Percentiles rank a stretch among this genome's conserved stretches.
phyloP scores from a whole-genome alignment of 2,329 filamentous ascomycete species.

The Aspergillus clavatus region DNA sequence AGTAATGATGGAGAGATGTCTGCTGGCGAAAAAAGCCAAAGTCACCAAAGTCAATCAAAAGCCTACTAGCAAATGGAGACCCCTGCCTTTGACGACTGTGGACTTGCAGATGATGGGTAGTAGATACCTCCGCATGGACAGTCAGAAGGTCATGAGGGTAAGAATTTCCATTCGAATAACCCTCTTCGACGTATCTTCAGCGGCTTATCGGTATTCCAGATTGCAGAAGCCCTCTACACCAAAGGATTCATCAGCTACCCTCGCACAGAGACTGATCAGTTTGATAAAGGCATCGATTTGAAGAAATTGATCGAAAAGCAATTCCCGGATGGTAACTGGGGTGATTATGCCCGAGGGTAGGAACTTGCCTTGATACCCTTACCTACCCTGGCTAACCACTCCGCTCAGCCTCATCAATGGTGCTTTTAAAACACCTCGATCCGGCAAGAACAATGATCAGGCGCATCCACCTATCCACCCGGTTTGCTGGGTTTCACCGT shows the following conservation, averaged over 20 bases:
- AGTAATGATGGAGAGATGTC: slow-evolving; percentile 79
- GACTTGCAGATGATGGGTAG: slow-evolving; percentile 96
- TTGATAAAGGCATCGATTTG: slow-evolving; percentile 84
- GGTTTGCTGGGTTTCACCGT: slow-evolving; percentile 70
- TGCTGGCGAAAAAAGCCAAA: slow-evolving; percentile 68
- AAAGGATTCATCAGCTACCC: slow-evolving; percentile 97
- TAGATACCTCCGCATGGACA: slow-evolving; percentile 80
- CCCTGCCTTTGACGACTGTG: slow-evolving; percentile 87
- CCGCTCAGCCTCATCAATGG: slow-evolving; percentile 60
- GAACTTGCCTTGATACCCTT: background rate
- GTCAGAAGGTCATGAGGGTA: slow-evolving; percentile 81
- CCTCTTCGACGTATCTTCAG: background rate
- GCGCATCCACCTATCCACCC: slow-evolving; percentile 97
- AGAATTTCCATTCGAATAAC: background rate
- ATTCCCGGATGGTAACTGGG: slow-evolving; percentile 70
- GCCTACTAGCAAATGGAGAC: slow-evolving; percentile 89
- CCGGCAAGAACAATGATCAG: slow-evolving; percentile 87
- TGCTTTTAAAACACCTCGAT: slow-evolving; percentile 73
- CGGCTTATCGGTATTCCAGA: slow-evolving; percentile 23
- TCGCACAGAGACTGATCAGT: slow-evolving; percentile 93
- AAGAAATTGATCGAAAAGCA: slow-evolving; percentile 78
- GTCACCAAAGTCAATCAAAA: slow-evolving; percentile 85
- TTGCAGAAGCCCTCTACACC: slow-evolving; percentile 82
- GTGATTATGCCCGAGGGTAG: slow-evolving; percentile 66
- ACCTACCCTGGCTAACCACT: slow-evolving; percentile 2